These are phyloP conservation scores for Boletellus deceptivus DNA, from an alignment of 1,284 basidiomycete genomes.

Conservation along the genomic window DNA sequence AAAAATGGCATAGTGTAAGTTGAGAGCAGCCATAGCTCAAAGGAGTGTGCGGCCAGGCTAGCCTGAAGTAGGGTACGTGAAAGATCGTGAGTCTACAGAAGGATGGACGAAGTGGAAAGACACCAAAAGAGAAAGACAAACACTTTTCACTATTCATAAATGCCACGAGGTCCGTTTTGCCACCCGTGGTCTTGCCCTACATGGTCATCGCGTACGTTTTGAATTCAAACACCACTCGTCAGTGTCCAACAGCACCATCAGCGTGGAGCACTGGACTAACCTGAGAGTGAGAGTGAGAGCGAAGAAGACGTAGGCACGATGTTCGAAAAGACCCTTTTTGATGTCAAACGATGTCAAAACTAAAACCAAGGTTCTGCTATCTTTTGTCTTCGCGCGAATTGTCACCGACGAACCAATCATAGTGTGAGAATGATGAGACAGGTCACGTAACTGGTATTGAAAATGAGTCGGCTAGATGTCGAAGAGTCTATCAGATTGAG, in stretches of 20 bases:
- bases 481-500: conserved; percentile 14
- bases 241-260: conserved; percentile 2
- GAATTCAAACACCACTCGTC: conserved; percentile 6
- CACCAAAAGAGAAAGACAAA: conserved; percentile 17
- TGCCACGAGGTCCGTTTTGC: conserved; percentile 4
- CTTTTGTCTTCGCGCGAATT: conserved; percentile 11
- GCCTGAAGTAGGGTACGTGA: conserved; percentile 10
- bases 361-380: conserved; percentile 20
- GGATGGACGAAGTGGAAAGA: conserved; percentile 3
- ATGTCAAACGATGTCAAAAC: conserved; percentile 8
- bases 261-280: conserved; percentile 10
- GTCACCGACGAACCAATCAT: conserved; percentile 23
- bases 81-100: conserved; percentile 15
- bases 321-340: conserved; percentile 19
- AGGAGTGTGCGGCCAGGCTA: conserved; percentile 11
- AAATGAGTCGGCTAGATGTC: conserved; percentile 31
- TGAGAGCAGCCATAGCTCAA: conserved; percentile 50
- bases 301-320: neutral
- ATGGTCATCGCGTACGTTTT: conserved; percentile 4
- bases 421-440: conserved; percentile 14
- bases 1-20: conserved; percentile 55
- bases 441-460: conserved; percentile 26
- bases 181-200: conserved; percentile 13
- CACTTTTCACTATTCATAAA: conserved; percentile 18
- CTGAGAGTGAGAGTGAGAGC: conserved; percentile 3